Conservation (phyloP, 805 yeast genomes). For the Metschnikowia noctiluminum region DNA sequence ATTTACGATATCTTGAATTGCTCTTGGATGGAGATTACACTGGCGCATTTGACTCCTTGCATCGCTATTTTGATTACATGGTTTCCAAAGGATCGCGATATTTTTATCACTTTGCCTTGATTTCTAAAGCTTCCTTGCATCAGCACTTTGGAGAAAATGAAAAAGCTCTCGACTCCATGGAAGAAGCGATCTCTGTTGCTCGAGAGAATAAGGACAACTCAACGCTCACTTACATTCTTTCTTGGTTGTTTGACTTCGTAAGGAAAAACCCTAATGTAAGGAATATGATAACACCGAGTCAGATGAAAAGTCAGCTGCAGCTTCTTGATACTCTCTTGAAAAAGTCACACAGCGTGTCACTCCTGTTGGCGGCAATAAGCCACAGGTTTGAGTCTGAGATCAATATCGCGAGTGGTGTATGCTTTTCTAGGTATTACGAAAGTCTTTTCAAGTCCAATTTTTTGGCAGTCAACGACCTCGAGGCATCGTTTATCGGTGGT, state of each 20-base stretch:
- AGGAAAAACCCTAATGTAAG: constrained; percentile 60
- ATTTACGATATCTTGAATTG: constrained; percentile 58
- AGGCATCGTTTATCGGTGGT: constrained; percentile 41
- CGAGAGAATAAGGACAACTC: constrained; percentile 75
- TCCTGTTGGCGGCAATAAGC: constrained; percentile 54
- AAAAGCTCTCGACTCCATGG: constrained; percentile 74
- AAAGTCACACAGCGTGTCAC: constrained; percentile 49
- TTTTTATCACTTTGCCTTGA: constrained; percentile 73
- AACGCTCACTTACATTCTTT: constrained; percentile 66
- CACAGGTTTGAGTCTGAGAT: constrained; percentile 63
- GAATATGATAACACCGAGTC: constrained; percentile 44
- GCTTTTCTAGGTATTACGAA: constrained; percentile 46
- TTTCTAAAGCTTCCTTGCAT: constrained; percentile 69
- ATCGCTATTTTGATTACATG: constrained; percentile 71
- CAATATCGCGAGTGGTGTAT: constrained; percentile 48
- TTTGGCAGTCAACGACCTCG: constrained; percentile 49
- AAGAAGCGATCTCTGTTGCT: constrained; percentile 85
- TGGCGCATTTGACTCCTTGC: constrained; percentile 48
- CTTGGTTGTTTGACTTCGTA: constrained; percentile 72
- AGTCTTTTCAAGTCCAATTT: constrained; percentile 55
- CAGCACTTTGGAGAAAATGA: constrained; percentile 62
- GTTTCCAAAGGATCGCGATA: constrained; percentile 60
- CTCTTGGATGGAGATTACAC: constrained; percentile 60
- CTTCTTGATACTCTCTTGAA: constrained; percentile 58
- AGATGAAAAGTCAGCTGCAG: constrained; percentile 55